A percentile compares a stretch with the other conserved stretches of the same genome.
These are phyloP conservation scores for Antarctomyces pellizariae DNA, from an alignment of 495 filamentous ascomycete genomes.

Conservation along the genomic window DNA sequence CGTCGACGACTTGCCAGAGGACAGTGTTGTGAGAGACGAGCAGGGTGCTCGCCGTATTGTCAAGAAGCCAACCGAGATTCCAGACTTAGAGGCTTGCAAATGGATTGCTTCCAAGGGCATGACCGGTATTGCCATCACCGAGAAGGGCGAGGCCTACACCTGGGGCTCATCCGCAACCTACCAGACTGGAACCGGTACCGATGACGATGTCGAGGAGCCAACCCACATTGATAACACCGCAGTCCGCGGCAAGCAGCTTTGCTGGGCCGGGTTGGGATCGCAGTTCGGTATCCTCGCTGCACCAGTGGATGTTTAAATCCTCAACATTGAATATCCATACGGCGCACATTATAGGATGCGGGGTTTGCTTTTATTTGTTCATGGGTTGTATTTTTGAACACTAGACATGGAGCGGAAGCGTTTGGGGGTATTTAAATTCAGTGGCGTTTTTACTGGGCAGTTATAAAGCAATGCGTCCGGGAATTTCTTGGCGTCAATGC, in stretches of 20 bases:
- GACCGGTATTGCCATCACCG: constrained; percentile 34
- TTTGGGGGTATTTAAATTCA: no score
- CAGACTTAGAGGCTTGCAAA: constrained; percentile 9
- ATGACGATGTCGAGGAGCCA: constrained; percentile 31
- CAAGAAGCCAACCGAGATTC: constrained; percentile 22
- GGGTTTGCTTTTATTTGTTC: no score
- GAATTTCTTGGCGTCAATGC: no score
- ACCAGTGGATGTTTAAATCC: no score
- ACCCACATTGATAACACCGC: constrained; percentile 39
- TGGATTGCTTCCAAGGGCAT: constrained; percentile 30
- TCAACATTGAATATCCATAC: no score
- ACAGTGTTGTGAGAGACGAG: constrained; percentile 30
- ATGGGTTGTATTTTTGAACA: no score
- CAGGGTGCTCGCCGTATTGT: constrained; percentile 27
- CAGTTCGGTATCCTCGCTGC: constrained; percentile 38
- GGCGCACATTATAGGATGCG: no score
- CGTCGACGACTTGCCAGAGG: constrained; percentile 23
- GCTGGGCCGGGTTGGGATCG: constrained; percentile 35
- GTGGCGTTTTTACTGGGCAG: no score
- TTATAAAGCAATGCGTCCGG: no score
- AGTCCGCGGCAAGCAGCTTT: constrained; percentile 29
- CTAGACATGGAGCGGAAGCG: no score
- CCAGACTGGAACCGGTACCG: constrained; percentile 40
- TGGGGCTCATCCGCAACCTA: constrained; percentile 49
- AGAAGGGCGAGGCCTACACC: constrained; percentile 34